Base-by-base conservation (phyloP, 164 flowering plant species). In the Nelumbo lutea region DNA sequence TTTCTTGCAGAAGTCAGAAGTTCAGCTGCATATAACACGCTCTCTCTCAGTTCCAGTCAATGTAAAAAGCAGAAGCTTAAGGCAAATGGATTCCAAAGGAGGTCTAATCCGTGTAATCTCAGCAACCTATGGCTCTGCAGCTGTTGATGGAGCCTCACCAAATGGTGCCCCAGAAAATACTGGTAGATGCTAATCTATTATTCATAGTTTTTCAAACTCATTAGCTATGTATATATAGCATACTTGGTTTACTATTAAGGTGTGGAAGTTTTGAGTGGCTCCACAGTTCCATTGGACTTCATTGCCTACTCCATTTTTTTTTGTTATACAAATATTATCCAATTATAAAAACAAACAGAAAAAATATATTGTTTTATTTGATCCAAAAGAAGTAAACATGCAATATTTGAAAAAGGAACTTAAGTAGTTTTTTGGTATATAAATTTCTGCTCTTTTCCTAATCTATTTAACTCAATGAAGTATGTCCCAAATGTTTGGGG, bases 21-120 rank as follows among this genome's bases (percentile, higher is more conserved):
- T 59, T 65, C 75, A 78, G 68, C 76, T 76, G 27, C 74, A 79
- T 53, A 90, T 90, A 72, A 77, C 74, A 53, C 89, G 96, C 62
- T 90, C 89, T 43, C 72, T 84, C 4, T 90, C 96, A 58, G 96
- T 86, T 72, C 96, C 96, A 9, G 83, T 83, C 47, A 87, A 86
- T 78, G 79, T 82, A 44, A 87, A 83, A 74, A 66, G 69, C 14
- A 73, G 83, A 80, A 83, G 86, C 73, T 74, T 85, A 77, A 78
- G 84, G 69, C 75, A 86, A 73, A 69, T 71, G 45, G 88, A 85
- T 73, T 90, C 92, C 15, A 66, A 71, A 41, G 83, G 89, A 67
- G 83, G 82, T 59, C 43, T 89, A 59, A 82, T 90, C 14, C 90
- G 92, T 56, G 87, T 90, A 46, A 81, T 87, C 65, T 76, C 88